phyloP scores from a whole-genome alignment of 192 early-diverging fungal species.

The Backusella luteola region DNA sequence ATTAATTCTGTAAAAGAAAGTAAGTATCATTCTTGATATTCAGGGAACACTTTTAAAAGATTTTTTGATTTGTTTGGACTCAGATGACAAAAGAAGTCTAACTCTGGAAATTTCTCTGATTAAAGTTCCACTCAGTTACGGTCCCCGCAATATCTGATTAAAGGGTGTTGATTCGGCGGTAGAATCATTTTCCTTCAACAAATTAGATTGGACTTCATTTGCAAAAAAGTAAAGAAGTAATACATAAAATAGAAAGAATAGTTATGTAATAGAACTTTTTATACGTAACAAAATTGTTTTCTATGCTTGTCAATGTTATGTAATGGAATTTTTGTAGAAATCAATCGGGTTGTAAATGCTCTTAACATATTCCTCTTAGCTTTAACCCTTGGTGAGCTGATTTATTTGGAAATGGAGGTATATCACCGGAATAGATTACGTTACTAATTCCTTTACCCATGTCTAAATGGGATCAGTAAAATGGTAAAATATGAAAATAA shows the following conservation, averaged over 20 bases:
- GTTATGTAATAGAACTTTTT: not conserved
- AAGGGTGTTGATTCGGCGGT: not conserved
- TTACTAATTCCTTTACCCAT: not conserved
- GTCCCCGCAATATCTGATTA: not conserved
- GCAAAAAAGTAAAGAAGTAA: constrained; percentile 3
- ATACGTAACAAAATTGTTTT: not conserved
- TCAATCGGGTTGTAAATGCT: not conserved
- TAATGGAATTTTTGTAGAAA: not conserved
- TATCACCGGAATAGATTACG: not conserved
- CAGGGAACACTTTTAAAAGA: not conserved
- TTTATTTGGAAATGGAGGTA: not conserved
- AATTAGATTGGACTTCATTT: not conserved
- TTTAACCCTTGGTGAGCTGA: not conserved
- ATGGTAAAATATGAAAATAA: not conserved
- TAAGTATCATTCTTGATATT: not conserved
- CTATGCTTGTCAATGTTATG: not conserved
- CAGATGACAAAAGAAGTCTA: constrained; percentile 2
- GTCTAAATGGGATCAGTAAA: not conserved
- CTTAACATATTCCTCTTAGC: not conserved
- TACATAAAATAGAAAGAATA: not conserved
- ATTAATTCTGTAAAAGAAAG: not conserved
- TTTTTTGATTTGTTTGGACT: constrained; percentile 6
- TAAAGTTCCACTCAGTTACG: not conserved
- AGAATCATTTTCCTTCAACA: not conserved
- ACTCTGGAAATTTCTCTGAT: not conserved